Evolutionary conservation across 345 rosid species (phyloP), one percentile per base, ranked within the genome.

Genomic region (Ailanthus altissimus): DNA sequence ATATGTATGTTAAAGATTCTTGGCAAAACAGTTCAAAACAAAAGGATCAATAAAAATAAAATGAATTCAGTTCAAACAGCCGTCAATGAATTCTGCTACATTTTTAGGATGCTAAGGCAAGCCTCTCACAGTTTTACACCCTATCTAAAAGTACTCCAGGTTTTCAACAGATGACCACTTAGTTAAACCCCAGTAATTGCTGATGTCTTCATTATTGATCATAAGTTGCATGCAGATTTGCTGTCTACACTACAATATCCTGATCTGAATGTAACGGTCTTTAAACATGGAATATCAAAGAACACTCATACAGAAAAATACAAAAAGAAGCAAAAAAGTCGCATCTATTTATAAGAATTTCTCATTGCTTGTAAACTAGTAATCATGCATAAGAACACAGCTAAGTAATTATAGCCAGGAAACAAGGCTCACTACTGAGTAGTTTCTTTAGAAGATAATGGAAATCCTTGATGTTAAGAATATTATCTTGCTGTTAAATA

Each of bases 1-100:
- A 71, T 58, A 65, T 57, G 58, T 57, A 77, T 51, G 49, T 69
- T 49, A 74, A 77, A 57, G 67, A 47, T 5, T 25, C n/a, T n/a
- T n/a, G n/a, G n/a, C n/a, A n/a, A n/a, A n/a, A n/a, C n/a, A n/a
- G n/a, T n/a, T n/a, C n/a, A n/a, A n/a, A n/a, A n/a, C n/a, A n/a
- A n/a, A n/a, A n/a, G n/a, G n/a, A n/a, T n/a, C n/a, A n/a, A n/a
- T n/a, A n/a, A n/a, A n/a, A n/a, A n/a, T n/a, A n/a, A n/a, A n/a
- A n/a, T n/a, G n/a, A n/a, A n/a, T n/a, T 23, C 16, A 13, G 20
- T 45, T 21, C 2, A 70, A 69, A 49, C 16, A 28, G n/a, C 18
- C 8, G n/a, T 47, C 47, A 51, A 47, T 70, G 20, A 59, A 51
- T 26, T 25, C 42, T 9, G 21, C 59, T 15, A 51, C 45, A 16